Conservation (phyloP, 225 moss, liverwort and hornwort genomes). For the Physcomitrellopsis africana region DNA sequence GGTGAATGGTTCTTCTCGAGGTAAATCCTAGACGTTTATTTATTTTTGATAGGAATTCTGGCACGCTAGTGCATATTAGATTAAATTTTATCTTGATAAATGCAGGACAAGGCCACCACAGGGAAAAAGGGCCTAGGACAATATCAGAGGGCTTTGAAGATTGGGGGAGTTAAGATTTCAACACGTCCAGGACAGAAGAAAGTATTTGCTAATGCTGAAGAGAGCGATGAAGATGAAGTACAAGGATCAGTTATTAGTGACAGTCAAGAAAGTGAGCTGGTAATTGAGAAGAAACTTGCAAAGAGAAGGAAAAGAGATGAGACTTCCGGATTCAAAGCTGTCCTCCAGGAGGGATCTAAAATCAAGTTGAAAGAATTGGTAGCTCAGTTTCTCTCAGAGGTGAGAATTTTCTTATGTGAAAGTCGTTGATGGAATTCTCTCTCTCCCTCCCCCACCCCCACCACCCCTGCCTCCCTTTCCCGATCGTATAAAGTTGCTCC, state of each 20-base stretch:
- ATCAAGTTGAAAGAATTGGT: constrained; percentile 75
- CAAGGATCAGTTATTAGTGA: constrained; percentile 33
- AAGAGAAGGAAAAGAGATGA: constrained; percentile 54
- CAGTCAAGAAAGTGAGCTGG: constrained; percentile 25
- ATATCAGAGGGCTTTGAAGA: constrained; percentile 61
- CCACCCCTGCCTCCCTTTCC: too few relatives aligned
- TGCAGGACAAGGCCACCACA: constrained; percentile 78
- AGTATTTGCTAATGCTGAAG: constrained; percentile 60
- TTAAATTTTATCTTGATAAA: constrained; percentile 2
- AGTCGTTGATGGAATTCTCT: neutral
- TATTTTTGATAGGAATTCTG: neutral
- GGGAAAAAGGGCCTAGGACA: constrained; percentile 85
- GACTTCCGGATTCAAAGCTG: constrained; percentile 28
- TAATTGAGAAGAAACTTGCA: constrained; percentile 24
- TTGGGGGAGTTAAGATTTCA: constrained; percentile 64
- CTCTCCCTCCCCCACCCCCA: neutral
- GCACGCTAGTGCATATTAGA: neutral
- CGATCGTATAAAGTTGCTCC: too few relatives aligned
- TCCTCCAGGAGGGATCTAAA: constrained; percentile 39
- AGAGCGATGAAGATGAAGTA: constrained; percentile 48
- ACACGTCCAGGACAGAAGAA: constrained; percentile 72
- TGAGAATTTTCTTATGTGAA: constrained; percentile 21
- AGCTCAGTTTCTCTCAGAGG: constrained; percentile 65
- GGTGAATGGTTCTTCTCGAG: neutral
- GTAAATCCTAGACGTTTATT: neutral